These are phyloP conservation scores for Leersia perrieri DNA, from an alignment of 176 grass and related monocot species.

Conservation along the genomic window DNA sequence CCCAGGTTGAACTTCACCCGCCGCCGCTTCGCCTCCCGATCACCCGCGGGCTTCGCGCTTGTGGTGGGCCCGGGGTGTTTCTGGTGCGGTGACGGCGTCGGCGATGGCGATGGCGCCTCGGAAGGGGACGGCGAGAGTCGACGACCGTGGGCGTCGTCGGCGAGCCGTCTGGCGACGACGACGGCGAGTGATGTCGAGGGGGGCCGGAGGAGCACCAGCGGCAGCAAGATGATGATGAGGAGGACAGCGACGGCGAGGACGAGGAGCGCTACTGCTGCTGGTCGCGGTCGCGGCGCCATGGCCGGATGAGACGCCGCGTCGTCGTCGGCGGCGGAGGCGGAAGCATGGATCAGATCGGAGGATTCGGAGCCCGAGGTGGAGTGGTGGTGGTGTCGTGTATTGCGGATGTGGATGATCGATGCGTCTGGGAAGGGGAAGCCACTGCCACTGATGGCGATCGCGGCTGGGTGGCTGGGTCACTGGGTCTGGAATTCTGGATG, in stretches of 20 bases:
- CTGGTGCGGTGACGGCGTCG: neutral
- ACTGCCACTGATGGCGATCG: neutral
- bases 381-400: no score
- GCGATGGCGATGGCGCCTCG: neutral
- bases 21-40: neutral
- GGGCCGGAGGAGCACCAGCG: neutral
- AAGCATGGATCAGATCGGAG: neutral
- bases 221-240: neutral
- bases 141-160: neutral
- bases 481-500: no score
- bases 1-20: constrained; percentile 66
- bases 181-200: neutral
- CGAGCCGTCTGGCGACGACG: neutral
- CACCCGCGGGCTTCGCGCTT: no score
- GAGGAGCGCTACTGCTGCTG: neutral
- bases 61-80: neutral
- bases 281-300: neutral
- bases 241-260: neutral
- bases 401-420: no score
- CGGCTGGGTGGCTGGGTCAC: no score
- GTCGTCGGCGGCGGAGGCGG: no score
- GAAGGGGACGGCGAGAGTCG: neutral
- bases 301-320: neutral
- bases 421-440: neutral
- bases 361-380: no score